Conservation (phyloP, 441 rosid genomes). For the Aquilaria agallochum region DNA sequence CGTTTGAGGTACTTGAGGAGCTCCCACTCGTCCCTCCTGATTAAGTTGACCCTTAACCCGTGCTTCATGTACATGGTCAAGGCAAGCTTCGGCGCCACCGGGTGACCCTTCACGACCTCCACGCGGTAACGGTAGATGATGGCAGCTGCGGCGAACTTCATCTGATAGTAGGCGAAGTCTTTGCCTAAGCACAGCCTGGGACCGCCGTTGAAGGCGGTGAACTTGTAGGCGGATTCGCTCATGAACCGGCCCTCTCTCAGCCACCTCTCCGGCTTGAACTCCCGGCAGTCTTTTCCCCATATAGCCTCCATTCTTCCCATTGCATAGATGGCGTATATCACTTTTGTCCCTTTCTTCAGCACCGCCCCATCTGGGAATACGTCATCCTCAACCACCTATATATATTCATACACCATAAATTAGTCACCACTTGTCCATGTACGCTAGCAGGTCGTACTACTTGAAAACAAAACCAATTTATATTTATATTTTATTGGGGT, state of each 20-base stretch:
- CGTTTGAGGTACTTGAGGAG: conserved; percentile 23
- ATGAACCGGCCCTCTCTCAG: conserved; percentile 62
- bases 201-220: conserved; percentile 88
- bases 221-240: conserved; percentile 89
- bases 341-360: conserved; percentile 79
- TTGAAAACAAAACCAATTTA: too few species aligned
- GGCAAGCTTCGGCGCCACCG: conserved; percentile 70
- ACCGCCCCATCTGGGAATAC: conserved; percentile 81
- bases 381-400: conserved; percentile 65
- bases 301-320: conserved; percentile 95
- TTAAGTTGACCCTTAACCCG: conserved; percentile 62
- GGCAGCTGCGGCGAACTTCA: conserved; percentile 75
- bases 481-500: neutral
- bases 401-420: too few species aligned
- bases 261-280: conserved; percentile 93
- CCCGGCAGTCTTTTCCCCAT: conserved; percentile 84
- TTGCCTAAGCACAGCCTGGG: conserved; percentile 86
- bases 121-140: conserved; percentile 56
- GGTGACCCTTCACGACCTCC: conserved; percentile 51
- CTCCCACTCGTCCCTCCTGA: conserved; percentile 28
- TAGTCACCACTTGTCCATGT: too few species aligned
- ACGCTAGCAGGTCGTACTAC: too few species aligned
- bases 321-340: conserved; percentile 74
- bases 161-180: conserved; percentile 90
- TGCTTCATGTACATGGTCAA: conserved; percentile 95